Conservation (phyloP, 106 monocot genomes). For the Apostasia ramifera region DNA sequence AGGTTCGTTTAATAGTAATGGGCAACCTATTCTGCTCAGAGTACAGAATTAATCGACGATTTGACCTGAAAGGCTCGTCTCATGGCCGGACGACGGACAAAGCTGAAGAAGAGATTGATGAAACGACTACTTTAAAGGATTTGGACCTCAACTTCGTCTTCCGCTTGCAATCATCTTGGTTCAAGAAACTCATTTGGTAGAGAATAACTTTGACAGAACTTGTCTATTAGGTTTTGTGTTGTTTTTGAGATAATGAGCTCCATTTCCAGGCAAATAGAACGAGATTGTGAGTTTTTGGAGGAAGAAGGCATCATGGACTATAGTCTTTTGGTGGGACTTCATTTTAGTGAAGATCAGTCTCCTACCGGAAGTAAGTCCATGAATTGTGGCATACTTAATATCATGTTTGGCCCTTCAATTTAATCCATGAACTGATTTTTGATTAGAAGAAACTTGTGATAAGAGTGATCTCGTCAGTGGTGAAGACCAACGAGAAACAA, state of each 20-base stretch:
- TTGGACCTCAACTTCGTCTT: conserved; percentile 66
- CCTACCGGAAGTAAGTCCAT: too few relatives aligned
- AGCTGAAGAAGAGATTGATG: conserved; percentile 47
- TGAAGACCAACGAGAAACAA: too few relatives aligned
- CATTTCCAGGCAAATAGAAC: conserved; percentile 16
- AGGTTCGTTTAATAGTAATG: conserved; percentile 76
- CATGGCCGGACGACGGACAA: conserved; percentile 56
- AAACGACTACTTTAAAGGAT: conserved; percentile 73
- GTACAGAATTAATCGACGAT: conserved; percentile 52
- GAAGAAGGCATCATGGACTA: not conserved
- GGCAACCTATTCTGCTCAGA: conserved; percentile 69
- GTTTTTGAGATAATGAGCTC: not conserved
- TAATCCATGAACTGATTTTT: too few relatives aligned
- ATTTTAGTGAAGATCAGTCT: not conserved
- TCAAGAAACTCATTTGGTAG: conserved; percentile 38
- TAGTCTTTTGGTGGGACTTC: not conserved
- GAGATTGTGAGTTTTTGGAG: conserved; percentile 17
- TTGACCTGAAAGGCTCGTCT: conserved; percentile 74
- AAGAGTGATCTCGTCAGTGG: too few relatives aligned
- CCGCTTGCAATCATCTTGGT: conserved; percentile 29
- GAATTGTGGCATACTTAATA: too few relatives aligned
- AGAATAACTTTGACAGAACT: not conserved
- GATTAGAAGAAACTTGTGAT: too few relatives aligned
- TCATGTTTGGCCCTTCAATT: too few relatives aligned
- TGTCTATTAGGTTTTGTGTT: not conserved